These are phyloP conservation scores for Penicillium pulvis DNA, from an alignment of 495 filamentous ascomycete genomes.

Conservation along the genomic window DNA sequence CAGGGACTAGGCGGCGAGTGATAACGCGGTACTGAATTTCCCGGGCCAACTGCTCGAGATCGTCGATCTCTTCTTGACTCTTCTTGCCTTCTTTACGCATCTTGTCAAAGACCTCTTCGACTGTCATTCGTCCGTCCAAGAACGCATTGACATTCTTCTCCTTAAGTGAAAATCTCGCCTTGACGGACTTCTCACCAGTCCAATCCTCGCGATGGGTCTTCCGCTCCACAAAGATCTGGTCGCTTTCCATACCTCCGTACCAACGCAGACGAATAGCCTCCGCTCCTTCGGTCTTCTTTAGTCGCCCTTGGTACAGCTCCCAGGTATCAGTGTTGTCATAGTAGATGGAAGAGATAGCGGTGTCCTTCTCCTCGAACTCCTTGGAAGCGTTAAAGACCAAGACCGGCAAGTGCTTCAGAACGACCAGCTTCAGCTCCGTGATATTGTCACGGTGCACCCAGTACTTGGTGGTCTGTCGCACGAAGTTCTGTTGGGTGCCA, in stretches of 20 bases:
- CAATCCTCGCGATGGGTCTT: slow-evolving; percentile 99
- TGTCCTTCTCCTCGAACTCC: slow-evolving; percentile 86
- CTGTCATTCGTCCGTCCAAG: slow-evolving; percentile 76
- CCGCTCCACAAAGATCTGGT: slow-evolving; percentile 94
- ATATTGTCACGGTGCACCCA: slow-evolving; percentile 99
- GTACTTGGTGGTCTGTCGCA: slow-evolving; percentile 98
- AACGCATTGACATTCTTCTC: slow-evolving; percentile 97
- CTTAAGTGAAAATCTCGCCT: slow-evolving; percentile 91
- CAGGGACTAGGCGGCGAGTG: slow-evolving; percentile 78
- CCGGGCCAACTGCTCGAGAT: slow-evolving; percentile 83
- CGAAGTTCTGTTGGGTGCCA: slow-evolving; percentile 90
- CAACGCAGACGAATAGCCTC: slow-evolving; percentile 95
- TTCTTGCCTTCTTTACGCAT: slow-evolving; percentile 93
- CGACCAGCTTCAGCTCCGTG: slow-evolving; percentile 95
- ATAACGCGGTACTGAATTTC: slow-evolving; percentile 94
- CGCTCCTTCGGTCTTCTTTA: slow-evolving; percentile 97
- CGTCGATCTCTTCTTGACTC: slow-evolving; percentile 81
- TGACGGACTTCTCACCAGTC: slow-evolving; percentile 99
- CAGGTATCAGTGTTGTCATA: slow-evolving; percentile 93
- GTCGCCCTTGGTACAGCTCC: slow-evolving; percentile 87
- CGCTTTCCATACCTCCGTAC: slow-evolving; percentile 95
- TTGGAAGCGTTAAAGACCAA: slow-evolving; percentile 97
- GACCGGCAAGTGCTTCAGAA: slow-evolving; percentile 96
- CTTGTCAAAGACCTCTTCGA: slow-evolving; percentile 87
- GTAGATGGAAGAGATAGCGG: slow-evolving; percentile 97